Percentiles rank a stretch among this genome's conserved stretches.
phyloP scores from a whole-genome alignment of 2,329 filamentous ascomycete species.

The Epichloe elymi region DNA sequence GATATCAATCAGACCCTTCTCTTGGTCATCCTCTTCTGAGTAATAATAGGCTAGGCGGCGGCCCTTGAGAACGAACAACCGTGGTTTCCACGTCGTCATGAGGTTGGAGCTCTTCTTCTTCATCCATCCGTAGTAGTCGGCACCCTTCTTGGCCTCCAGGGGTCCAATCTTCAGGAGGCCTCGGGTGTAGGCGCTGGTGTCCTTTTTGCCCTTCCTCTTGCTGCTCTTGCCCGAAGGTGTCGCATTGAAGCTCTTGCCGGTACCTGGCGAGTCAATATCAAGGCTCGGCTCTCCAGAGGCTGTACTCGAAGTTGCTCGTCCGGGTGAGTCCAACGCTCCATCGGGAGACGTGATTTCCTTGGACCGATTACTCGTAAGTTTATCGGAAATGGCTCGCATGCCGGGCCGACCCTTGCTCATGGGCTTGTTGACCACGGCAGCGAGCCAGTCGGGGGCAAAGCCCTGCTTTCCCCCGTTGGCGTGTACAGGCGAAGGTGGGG shows the following conservation, averaged over 20 bases:
- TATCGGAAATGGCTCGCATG: slow-evolving; percentile 77
- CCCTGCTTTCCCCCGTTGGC: slow-evolving; percentile 23
- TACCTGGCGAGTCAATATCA: slow-evolving; percentile 63
- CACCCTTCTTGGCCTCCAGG: slow-evolving; percentile 68
- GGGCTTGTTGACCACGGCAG: slow-evolving; percentile 35
- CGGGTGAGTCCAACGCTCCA: slow-evolving; percentile 47
- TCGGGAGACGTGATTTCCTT: slow-evolving; percentile 40
- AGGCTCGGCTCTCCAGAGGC: slow-evolving; percentile 56
- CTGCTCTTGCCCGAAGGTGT: slow-evolving; percentile 35
- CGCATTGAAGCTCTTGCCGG: slow-evolving; percentile 40
- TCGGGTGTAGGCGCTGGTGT: slow-evolving; percentile 84
- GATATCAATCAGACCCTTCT: slow-evolving; percentile 94
- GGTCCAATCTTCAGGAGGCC: slow-evolving; percentile 74
- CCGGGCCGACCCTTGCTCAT: slow-evolving; percentile 44
- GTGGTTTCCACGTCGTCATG: slow-evolving; percentile 95
- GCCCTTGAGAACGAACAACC: slow-evolving; percentile 88
- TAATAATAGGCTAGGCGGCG: slow-evolving; percentile 93
- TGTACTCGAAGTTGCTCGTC: slow-evolving; percentile 64
- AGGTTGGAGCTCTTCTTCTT: slow-evolving; percentile 95
- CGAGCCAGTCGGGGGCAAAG: slow-evolving; percentile 43
- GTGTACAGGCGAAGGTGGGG: slow-evolving; percentile 26
- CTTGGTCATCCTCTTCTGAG: slow-evolving; percentile 78
- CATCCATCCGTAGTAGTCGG: slow-evolving; percentile 98
- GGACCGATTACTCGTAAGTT: slow-evolving; percentile 41
- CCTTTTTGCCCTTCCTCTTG: slow-evolving; percentile 79